Conservation (phyloP, 1,284 basidiomycete species). For the Ceratobasidium sp. region DNA sequence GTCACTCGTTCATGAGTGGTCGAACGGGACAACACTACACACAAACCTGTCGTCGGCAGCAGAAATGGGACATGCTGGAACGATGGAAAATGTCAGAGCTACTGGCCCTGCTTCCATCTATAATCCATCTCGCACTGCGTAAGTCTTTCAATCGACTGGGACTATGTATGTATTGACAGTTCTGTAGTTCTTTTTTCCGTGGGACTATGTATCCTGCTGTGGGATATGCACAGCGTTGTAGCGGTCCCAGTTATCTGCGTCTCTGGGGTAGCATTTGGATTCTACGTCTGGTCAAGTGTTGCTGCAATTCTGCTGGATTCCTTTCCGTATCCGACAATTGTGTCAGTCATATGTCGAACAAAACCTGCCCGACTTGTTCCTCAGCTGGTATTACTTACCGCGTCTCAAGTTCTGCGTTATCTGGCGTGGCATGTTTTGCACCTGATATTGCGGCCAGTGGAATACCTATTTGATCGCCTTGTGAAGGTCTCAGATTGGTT, state of each 20-base stretch:
- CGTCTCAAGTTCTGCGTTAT: not conserved
- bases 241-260: not conserved
- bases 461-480: no score
- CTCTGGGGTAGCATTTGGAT: not conserved
- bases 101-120: not conserved
- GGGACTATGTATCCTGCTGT: not conserved
- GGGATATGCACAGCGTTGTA: not conserved
- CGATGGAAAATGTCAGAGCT: not conserved
- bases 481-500: no score
- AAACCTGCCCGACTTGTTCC: no score
- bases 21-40: not conserved
- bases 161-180: not conserved
- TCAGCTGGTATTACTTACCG: not conserved
- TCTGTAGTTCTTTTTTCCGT: not conserved
- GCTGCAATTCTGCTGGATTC: not conserved
- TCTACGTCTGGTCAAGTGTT: not conserved
- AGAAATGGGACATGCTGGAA: slow-evolving; percentile 5
- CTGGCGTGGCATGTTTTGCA: not conserved
- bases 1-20: not conserved
- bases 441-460: no score
- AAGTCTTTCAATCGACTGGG: not conserved
- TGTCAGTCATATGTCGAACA: no score
- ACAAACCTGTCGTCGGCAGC: not conserved
- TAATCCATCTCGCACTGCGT: slow-evolving; percentile 12
- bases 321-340: not conserved